These are phyloP conservation scores for Camellia sinensis DNA, from an alignment of 148 eudicot genomes.

Conservation along the genomic window DNA sequence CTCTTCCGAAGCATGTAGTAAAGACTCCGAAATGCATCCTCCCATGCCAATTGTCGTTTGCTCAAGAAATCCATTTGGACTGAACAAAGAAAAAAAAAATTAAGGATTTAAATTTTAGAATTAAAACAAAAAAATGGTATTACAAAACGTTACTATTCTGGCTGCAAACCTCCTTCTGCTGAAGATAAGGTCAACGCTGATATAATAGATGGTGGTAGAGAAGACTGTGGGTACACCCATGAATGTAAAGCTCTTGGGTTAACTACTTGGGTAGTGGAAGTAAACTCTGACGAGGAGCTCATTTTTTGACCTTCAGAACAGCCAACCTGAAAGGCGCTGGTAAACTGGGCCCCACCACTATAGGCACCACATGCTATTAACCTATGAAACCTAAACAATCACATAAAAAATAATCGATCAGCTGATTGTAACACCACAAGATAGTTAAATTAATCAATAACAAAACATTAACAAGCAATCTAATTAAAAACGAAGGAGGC, in stretches of 20 bases:
- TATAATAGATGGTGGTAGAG: constrained; percentile 69
- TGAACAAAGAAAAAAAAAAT: constrained; percentile 26
- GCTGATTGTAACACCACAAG: not conserved
- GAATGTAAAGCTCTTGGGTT: constrained; percentile 40
- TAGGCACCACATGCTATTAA: constrained; percentile 50
- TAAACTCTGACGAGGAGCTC: constrained; percentile 13
- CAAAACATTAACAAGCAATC: not conserved
- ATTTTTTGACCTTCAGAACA: constrained; percentile 22
- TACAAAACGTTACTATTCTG: not conserved
- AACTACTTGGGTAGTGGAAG: constrained; percentile 26
- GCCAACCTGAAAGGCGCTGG: constrained; percentile 28
- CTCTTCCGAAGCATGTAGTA: constrained; percentile 84
- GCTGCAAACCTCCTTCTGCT: constrained; percentile 58
- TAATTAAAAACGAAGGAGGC: not conserved
- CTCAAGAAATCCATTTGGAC: constrained; percentile 69
- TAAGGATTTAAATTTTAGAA: not conserved
- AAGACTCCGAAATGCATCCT: constrained; percentile 86
- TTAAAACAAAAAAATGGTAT: not conserved
- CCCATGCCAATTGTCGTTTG: constrained; percentile 87
- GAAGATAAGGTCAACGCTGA: constrained; percentile 57
- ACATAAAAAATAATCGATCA: constrained; percentile 4
- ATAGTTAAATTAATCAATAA: not conserved
- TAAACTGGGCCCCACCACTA: constrained; percentile 36
- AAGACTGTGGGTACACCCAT: constrained; percentile 93
- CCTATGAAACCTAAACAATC: constrained; percentile 77